Conservation (phyloP, 768 basidiomycete species). For the Trametes maxima region DNA sequence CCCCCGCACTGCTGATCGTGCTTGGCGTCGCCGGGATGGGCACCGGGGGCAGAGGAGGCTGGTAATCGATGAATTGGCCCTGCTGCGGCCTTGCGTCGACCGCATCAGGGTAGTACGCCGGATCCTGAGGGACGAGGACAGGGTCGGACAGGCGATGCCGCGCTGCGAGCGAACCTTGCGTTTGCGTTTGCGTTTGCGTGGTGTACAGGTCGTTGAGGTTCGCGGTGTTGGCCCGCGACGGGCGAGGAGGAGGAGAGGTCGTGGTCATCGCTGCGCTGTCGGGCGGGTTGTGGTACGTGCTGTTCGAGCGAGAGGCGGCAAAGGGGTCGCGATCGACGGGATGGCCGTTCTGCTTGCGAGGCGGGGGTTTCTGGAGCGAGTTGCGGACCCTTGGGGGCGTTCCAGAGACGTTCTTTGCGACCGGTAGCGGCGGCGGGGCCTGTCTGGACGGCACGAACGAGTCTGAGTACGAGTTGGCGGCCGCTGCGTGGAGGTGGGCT, state of each 20-base stretch:
- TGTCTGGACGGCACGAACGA: constrained; percentile 48
- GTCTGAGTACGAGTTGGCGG: constrained; percentile 43
- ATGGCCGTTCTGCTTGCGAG: constrained; percentile 49
- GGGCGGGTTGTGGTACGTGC: constrained; percentile 34
- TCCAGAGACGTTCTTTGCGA: constrained; percentile 35
- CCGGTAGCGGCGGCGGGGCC: constrained; percentile 47
- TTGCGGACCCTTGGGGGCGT: constrained; percentile 45
- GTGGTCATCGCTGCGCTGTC: constrained; percentile 36
- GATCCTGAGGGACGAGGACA: constrained; percentile 37
- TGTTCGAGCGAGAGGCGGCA: constrained; percentile 38
- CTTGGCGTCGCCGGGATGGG: constrained; percentile 17
- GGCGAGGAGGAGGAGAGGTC: constrained; percentile 69
- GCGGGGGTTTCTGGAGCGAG: constrained; percentile 63
- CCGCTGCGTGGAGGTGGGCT: constrained; percentile 56
- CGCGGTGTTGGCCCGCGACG: constrained; percentile 83
- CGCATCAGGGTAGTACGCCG: constrained; percentile 32
- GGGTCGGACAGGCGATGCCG: constrained; percentile 58
- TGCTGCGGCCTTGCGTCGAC: constrained; percentile 27
- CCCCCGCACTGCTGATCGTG: constrained; percentile 30
- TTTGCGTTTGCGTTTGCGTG: constrained; percentile 25
- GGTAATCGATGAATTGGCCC: constrained; percentile 9
- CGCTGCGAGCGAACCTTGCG: constrained; percentile 39
- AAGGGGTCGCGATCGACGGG: constrained; percentile 62
- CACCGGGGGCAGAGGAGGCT: constrained; percentile 23
- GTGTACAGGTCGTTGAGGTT: constrained; percentile 76